A percentile compares a stretch with the other conserved stretches of the same genome.
These are phyloP conservation scores for Verticillium albo-atrum DNA, from an alignment of 2,329 filamentous ascomycete genomes.

Conservation along the genomic window DNA sequence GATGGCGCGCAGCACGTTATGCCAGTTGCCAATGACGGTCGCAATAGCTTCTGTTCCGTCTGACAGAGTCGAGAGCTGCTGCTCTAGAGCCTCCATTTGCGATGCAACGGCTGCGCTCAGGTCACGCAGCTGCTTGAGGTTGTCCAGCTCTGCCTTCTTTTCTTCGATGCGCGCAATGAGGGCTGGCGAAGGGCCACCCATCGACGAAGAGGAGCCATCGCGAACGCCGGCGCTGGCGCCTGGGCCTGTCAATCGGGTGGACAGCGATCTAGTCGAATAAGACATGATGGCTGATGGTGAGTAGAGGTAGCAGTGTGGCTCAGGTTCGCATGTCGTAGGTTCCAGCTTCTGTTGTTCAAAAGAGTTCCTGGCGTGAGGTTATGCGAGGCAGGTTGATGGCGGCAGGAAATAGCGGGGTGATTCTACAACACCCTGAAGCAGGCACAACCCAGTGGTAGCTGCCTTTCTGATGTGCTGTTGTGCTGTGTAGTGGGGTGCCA, in stretches of 20 bases:
- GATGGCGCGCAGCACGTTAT: slow-evolving; percentile 78
- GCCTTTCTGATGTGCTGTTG: neutral
- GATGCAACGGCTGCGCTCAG: slow-evolving; percentile 72
- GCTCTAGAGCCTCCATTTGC: slow-evolving; percentile 78
- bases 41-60: slow-evolving; percentile 84
- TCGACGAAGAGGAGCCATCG: slow-evolving; percentile 33
- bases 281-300: slow-evolving; percentile 45
- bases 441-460: neutral
- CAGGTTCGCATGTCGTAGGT: slow-evolving; percentile 1
- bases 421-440: neutral
- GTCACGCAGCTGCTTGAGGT: slow-evolving; percentile 71
- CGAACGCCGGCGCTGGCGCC: slow-evolving; percentile 54
- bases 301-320: slow-evolving; percentile 7
- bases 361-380: too few species aligned
- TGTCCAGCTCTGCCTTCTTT: slow-evolving; percentile 80
- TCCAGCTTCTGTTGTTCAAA: neutral
- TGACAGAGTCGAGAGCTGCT: slow-evolving; percentile 72
- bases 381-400: neutral
- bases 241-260: slow-evolving; percentile 58
- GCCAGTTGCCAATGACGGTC: slow-evolving; percentile 82
- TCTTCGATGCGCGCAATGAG: slow-evolving; percentile 75
- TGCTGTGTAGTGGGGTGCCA: neutral
- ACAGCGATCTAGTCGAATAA: slow-evolving; percentile 51
- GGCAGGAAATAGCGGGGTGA: neutral
- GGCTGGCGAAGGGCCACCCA: slow-evolving; percentile 58